These are phyloP conservation scores for Rhododendron vialii DNA, from an alignment of 148 eudicot species.

Conservation along the genomic window DNA sequence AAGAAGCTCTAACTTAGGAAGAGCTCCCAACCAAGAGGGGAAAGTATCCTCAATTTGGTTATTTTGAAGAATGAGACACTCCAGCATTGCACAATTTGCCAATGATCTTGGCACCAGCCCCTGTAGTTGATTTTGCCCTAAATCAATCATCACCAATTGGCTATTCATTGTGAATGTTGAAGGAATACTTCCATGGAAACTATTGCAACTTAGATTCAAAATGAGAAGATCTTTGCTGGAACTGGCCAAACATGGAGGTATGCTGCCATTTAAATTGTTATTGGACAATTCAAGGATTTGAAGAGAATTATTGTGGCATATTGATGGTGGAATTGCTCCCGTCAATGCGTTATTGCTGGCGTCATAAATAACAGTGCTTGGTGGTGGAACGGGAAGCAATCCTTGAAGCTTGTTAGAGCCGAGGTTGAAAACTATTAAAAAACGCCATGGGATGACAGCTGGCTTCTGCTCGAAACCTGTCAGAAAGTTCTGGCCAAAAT, in stretches of 20 bases:
- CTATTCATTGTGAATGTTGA: neutral
- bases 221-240: neutral
- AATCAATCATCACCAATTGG: neutral
- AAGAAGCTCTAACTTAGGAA: neutral
- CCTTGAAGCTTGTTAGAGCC: too few relatives aligned
- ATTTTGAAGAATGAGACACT: slow-evolving; percentile 23
- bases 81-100: neutral
- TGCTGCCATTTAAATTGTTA: neutral
- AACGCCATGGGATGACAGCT: too few relatives aligned
- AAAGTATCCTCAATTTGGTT: slow-evolving; percentile 36
- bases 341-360: too few relatives aligned
- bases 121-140: neutral
- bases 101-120: neutral
- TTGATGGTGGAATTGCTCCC: neutral
- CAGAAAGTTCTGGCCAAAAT: too few relatives aligned
- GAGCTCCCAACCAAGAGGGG: slow-evolving; percentile 10
- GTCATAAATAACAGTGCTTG: too few relatives aligned
- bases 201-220: neutral
- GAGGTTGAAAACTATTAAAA: too few relatives aligned
- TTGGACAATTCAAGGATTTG: neutral
- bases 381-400: too few relatives aligned
- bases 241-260: neutral
- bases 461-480: too few relatives aligned
- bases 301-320: neutral
- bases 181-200: neutral